A percentile compares a stretch with the other conserved stretches of the same genome.
These are phyloP conservation scores for Cyclocybe cylindracea DNA, from an alignment of 768 basidiomycete genomes.

Conservation along the genomic window DNA sequence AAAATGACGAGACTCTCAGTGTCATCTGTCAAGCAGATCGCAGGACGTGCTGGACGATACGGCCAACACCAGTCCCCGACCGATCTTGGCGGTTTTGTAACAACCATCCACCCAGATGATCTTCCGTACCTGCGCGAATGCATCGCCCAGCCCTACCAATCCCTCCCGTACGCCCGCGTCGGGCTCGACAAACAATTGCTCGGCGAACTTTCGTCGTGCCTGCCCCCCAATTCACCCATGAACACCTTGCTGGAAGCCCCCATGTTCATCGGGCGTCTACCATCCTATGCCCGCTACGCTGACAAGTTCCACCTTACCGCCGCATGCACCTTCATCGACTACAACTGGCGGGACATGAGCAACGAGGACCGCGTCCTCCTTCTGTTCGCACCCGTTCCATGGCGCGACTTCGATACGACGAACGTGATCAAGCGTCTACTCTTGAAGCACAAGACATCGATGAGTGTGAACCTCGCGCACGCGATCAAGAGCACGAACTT, in stretches of 20 bases:
- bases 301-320: constrained; percentile 13
- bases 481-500: constrained; percentile 38
- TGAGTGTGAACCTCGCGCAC: constrained; percentile 43
- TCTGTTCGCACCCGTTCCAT: constrained; percentile 54
- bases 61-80: constrained; percentile 50
- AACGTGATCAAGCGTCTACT: constrained; percentile 41
- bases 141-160: constrained; percentile 48
- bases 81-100: constrained; percentile 64
- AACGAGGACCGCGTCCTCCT: constrained; percentile 42
- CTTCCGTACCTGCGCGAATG: constrained; percentile 59
- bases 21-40: constrained; percentile 92
- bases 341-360: constrained; percentile 37
- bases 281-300: constrained; percentile 42
- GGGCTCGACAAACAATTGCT: constrained; percentile 20
- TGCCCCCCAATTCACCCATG: constrained; percentile 44
- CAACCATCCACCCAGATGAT: constrained; percentile 66
- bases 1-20: constrained; percentile 48
- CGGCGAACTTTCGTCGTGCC: constrained; percentile 25
- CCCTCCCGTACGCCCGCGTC: constrained; percentile 57
- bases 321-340: constrained; percentile 41
- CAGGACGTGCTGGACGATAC: constrained; percentile 90
- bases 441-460: constrained; percentile 35
- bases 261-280: constrained; percentile 46
- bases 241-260: constrained; percentile 50
- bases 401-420: constrained; percentile 41